These are phyloP conservation scores for Tricholoma furcatifolium DNA, from an alignment of 768 basidiomycete species.

Conservation along the genomic window DNA sequence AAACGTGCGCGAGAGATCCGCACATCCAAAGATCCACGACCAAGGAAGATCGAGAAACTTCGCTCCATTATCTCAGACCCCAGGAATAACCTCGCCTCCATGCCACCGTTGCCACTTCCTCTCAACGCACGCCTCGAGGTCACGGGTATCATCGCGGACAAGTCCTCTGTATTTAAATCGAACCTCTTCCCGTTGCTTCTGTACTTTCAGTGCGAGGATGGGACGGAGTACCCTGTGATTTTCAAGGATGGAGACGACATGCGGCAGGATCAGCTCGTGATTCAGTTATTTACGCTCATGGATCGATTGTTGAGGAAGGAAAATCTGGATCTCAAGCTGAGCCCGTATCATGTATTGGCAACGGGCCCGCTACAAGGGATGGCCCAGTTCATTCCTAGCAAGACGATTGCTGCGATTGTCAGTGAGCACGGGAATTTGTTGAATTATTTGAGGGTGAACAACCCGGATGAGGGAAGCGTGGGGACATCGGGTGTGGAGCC, in stretches of 20 bases:
- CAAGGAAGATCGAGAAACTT: constrained; percentile 97
- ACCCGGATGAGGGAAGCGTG: constrained; percentile 93
- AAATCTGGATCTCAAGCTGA: constrained; percentile 90
- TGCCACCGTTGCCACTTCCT: constrained; percentile 83
- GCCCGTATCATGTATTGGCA: constrained; percentile 90
- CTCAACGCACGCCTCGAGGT: constrained; percentile 85
- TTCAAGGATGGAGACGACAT: constrained; percentile 99
- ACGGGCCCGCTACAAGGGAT: constrained; percentile 92
- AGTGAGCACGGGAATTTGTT: constrained; percentile 87
- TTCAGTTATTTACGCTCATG: constrained; percentile 99
- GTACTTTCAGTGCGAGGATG: constrained; percentile 84
- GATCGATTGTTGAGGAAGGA: constrained; percentile 90
- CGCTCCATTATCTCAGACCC: constrained; percentile 81
- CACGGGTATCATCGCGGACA: constrained; percentile 86
- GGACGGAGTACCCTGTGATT: constrained; percentile 88
- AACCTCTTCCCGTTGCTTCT: constrained; percentile 91
- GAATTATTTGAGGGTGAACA: constrained; percentile 81
- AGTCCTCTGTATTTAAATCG: constrained; percentile 96
- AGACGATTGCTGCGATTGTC: constrained; percentile 92
- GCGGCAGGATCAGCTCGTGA: constrained; percentile 96
- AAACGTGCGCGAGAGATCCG: constrained; percentile 86
- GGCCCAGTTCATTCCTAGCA: constrained; percentile 94
- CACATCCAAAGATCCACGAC: constrained; percentile 87
- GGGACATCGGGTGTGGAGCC: constrained; percentile 96
- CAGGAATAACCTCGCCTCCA: constrained; percentile 78